These are phyloP conservation scores for Chaetomiaceae sp. DNA, from an alignment of 2,329 filamentous ascomycete species.

Conservation along the genomic window DNA sequence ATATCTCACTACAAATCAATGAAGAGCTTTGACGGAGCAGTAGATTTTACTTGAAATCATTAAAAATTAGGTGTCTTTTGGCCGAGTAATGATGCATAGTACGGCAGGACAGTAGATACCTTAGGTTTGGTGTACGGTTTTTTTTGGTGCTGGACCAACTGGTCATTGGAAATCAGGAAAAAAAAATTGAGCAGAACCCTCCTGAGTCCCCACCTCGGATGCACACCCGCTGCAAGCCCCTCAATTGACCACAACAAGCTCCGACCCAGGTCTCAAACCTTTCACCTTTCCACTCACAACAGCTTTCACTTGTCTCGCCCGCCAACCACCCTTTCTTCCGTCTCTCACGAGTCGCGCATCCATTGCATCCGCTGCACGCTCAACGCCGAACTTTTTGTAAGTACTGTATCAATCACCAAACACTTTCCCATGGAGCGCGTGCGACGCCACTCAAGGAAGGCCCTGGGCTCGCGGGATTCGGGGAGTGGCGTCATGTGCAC, in stretches of 20 bases:
- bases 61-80: too few species aligned
- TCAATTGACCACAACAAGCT: constrained; percentile 25
- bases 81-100: too few species aligned
- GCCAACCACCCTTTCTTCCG: not conserved
- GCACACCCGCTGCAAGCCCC: constrained; percentile 20
- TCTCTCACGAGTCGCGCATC: constrained; percentile 2
- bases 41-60: too few species aligned
- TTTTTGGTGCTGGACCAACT: too few species aligned
- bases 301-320: constrained; percentile 6
- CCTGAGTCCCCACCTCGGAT: constrained; percentile 20
- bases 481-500: constrained; percentile 1
- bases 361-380: not conserved
- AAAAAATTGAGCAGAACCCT: constrained; percentile 26
- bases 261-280: constrained; percentile 13
- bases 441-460: constrained; percentile 10
- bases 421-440: not conserved
- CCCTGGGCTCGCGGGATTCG: not conserved
- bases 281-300: constrained; percentile 11
- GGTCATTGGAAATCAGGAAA: constrained; percentile 20
- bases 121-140: too few species aligned
- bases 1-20: too few species aligned
- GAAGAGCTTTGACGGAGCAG: too few species aligned
- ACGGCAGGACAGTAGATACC: too few species aligned
- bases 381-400: not conserved
- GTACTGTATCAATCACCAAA: not conserved